Conservation (phyloP, 257 asterid species). For the Solanum pinnatisectum region DNA sequence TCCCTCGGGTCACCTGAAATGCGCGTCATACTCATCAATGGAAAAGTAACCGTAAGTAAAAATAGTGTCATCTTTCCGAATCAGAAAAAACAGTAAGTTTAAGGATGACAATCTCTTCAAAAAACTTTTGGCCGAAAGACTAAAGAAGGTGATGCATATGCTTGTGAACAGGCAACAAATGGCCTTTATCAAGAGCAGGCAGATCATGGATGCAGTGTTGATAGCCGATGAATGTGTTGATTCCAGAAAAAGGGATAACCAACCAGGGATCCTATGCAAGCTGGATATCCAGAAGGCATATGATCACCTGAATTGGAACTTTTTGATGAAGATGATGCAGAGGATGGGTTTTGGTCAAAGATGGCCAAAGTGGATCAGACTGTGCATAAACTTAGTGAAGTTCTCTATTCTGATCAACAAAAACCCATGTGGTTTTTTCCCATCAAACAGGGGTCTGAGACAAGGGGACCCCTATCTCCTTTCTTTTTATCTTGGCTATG, state of each 20-base stretch:
- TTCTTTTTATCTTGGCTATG: not conserved
- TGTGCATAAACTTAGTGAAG: not conserved
- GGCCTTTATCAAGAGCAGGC: not conserved
- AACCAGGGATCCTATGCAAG: not conserved
- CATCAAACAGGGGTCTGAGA: not conserved
- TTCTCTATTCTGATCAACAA: not conserved
- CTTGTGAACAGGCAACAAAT: not conserved
- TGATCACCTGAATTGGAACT: not conserved
- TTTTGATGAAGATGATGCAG: not conserved
- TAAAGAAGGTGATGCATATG: not conserved
- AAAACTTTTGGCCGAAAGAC: no score
- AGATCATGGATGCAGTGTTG: not conserved
- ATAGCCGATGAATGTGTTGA: not conserved
- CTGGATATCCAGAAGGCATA: not conserved
- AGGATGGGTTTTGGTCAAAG: not conserved
- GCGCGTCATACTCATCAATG: not conserved
- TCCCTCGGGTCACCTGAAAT: not conserved
- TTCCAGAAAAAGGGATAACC: not conserved
- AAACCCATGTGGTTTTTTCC: not conserved
- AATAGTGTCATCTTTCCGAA: not conserved
- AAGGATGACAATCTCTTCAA: not conserved
- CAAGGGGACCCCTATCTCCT: not conserved
- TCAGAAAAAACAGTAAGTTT: not conserved
- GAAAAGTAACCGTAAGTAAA: not conserved
- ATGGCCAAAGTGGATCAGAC: not conserved